A percentile compares a stretch with the other conserved stretches of the same genome.
These are phyloP conservation scores for Pichia phayaonensis DNA, from an alignment of 805 yeast genomes.

Conservation along the genomic window DNA sequence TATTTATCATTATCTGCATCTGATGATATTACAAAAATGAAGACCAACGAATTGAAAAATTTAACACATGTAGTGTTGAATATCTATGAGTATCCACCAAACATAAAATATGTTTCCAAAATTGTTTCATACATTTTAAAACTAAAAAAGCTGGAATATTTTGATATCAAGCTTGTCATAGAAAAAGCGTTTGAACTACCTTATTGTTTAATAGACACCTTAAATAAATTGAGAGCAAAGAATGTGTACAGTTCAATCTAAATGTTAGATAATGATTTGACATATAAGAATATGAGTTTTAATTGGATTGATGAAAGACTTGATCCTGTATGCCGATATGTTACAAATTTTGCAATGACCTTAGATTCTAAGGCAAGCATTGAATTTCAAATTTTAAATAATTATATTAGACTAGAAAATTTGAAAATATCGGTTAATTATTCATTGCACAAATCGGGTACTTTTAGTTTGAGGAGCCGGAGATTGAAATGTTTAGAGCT, in stretches of 20 bases:
- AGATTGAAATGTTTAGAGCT: not conserved
- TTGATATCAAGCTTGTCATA: slow-evolving; percentile 1
- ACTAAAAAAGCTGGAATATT: not conserved
- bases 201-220: not conserved
- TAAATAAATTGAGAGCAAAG: not conserved
- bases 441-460: slow-evolving; percentile 2
- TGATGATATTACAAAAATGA: not conserved
- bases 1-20: slow-evolving; percentile 2
- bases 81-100: slow-evolving; percentile 4
- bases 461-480: not conserved
- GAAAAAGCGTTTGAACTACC: slow-evolving; percentile 6
- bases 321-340: not conserved
- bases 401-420: not conserved
- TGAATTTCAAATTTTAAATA: not conserved
- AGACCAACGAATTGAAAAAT: not conserved
- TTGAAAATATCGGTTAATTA: slow-evolving; percentile 2
- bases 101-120: slow-evolving; percentile 1
- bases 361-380: not conserved
- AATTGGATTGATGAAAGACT: slow-evolving; percentile 4
- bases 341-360: slow-evolving; percentile 4
- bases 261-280: slow-evolving; percentile 5
- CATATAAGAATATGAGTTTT: slow-evolving; percentile 7
- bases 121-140: not conserved
- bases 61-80: slow-evolving; percentile 1
- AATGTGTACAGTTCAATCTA: not conserved